Evolutionary conservation across 345 rosid species (phyloP).

Genomic region (Garcia nutans): DNA sequence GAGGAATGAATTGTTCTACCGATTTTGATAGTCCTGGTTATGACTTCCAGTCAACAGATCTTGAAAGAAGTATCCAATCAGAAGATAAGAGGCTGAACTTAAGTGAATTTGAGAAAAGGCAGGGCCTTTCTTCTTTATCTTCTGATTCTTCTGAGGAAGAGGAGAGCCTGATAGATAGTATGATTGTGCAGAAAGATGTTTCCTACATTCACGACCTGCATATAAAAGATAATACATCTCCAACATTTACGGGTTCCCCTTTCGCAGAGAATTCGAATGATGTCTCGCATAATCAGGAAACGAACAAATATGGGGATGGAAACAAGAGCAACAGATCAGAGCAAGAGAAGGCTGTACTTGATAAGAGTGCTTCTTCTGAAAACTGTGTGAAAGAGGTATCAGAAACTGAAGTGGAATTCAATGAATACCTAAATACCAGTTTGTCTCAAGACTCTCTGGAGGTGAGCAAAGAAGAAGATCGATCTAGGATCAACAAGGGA

Average conservation of each 20-base stretch:
- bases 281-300: background rate
- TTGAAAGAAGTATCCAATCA: slow-evolving; percentile 13
- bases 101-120: slow-evolving; percentile 17
- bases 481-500: slow-evolving; percentile 4
- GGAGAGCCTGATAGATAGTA: slow-evolving; percentile 16
- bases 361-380: background rate
- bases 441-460: slow-evolving; percentile 21
- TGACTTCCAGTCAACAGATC: slow-evolving; percentile 8
- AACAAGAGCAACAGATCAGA: slow-evolving; percentile 11
- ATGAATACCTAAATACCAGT: slow-evolving; percentile 4
- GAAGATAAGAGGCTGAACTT: slow-evolving; percentile 23
- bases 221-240: background rate
- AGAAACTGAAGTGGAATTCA: slow-evolving; percentile 27
- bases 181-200: slow-evolving; percentile 15
- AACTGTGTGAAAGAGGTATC: slow-evolving; percentile 7
- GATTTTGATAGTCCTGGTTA: slow-evolving; percentile 21
- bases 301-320: slow-evolving; percentile 7
- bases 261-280: background rate
- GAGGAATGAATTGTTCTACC: slow-evolving; percentile 14
- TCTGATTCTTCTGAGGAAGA: slow-evolving; percentile 31
- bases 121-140: slow-evolving; percentile 24
- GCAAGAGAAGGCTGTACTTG: background rate
- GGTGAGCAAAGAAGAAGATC: slow-evolving; percentile 6
- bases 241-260: background rate
- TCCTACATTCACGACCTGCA: slow-evolving; percentile 25